Conservation (phyloP, 2,329 filamentous ascomycete species). For the Calonectria fujianensis region DNA sequence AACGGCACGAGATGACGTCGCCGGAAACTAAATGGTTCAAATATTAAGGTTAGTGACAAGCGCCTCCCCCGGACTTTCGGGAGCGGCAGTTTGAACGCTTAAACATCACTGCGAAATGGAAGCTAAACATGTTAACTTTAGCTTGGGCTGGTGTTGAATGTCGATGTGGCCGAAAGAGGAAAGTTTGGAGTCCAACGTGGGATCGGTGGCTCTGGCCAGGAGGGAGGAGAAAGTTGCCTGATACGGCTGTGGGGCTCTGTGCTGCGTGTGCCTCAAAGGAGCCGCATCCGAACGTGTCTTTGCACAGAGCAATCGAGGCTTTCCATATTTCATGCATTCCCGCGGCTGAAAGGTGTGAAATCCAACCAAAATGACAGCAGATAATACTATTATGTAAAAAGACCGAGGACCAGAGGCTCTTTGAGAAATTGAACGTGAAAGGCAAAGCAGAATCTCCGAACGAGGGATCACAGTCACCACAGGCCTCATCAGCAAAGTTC, state of each 20-base stretch:
- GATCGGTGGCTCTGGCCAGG: neutral
- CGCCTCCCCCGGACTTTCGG: neutral
- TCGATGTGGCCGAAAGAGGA: constrained; percentile 2
- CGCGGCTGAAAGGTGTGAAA: neutral
- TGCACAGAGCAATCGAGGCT: neutral
- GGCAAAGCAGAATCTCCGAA: constrained; percentile 2
- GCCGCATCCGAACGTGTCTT: neutral
- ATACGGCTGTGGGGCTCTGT: neutral
- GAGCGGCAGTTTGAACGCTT: neutral
- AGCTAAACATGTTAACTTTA: neutral
- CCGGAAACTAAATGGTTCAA: neutral
- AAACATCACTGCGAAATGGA: neutral
- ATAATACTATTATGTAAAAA: neutral
- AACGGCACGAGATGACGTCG: neutral
- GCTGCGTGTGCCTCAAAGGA: neutral
- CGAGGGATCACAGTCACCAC: neutral
- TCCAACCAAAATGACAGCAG: neutral
- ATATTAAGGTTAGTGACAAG: neutral
- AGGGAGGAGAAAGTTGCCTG: constrained; percentile 7
- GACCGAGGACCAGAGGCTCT: neutral
- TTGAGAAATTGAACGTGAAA: neutral
- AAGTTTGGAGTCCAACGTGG: neutral
- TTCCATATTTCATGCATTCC: neutral
- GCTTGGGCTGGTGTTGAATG: neutral
- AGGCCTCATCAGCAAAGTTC: constrained; percentile 3